These are phyloP conservation scores for Hypomyces perniciosus DNA, from an alignment of 2,329 filamentous ascomycete genomes.

Conservation along the genomic window DNA sequence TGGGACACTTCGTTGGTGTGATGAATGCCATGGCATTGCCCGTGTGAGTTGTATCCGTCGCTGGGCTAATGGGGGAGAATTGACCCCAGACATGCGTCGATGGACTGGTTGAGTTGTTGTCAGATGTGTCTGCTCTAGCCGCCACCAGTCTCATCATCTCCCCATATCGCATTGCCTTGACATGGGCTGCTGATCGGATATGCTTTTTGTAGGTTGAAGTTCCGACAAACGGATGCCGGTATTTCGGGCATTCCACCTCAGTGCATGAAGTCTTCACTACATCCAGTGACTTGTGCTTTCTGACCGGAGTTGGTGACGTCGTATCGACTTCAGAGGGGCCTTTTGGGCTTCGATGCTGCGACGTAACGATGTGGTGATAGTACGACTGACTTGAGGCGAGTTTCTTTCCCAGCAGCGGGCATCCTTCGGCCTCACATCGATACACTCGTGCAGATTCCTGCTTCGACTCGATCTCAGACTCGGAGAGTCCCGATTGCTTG, in stretches of 20 bases:
- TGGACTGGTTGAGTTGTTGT: not conserved
- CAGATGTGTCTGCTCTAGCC: too few relatives aligned
- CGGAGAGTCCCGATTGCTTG: not conserved
- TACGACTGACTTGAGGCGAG: slow-evolving; percentile 9
- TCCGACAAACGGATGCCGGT: not conserved
- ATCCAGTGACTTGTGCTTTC: not conserved
- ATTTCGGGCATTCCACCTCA: not conserved
- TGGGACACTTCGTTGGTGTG: not conserved
- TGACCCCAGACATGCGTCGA: not conserved
- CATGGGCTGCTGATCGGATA: not conserved
- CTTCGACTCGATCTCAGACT: slow-evolving; percentile 9
- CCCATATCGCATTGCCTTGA: not conserved
- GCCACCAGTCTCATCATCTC: not conserved
- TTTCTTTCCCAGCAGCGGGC: slow-evolving; percentile 3
- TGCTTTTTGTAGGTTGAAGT: not conserved
- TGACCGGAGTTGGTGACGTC: not conserved
- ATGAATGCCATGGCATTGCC: not conserved
- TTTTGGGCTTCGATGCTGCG: not conserved
- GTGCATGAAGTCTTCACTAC: not conserved
- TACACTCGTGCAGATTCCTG: slow-evolving; percentile 16
- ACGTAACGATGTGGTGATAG: not conserved
- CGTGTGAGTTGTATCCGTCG: not conserved
- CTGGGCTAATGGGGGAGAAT: not conserved
- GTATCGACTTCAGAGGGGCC: not conserved
- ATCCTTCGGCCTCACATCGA: slow-evolving; percentile 15